Evolutionary conservation across 2,329 filamentous ascomycete species (phyloP), one percentile per base, ranked within the genome.

Genomic region (Ophiocordyceps australis): DNA sequence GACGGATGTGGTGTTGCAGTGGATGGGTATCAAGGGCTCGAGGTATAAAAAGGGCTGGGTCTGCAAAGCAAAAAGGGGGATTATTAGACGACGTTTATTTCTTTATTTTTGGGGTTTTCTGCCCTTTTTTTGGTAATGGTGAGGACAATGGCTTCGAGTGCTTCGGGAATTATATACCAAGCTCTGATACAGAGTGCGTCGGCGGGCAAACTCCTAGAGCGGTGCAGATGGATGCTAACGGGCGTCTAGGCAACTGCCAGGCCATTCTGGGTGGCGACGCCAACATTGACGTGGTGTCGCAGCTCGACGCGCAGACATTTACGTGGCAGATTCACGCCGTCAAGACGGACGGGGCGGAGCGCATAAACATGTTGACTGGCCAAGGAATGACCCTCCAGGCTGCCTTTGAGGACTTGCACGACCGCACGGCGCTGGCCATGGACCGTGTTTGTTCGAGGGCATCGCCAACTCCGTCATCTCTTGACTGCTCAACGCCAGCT

Each of bases 351-450:
- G 26, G 23, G 11, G 37, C 38, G 23, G 33, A 34, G 17, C 44
- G 45, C 9, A 35, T 36, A 15, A 39, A 35, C 12, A 31, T 49
- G 10, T 34, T 56, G 17, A 29, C 20, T 21, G 28, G 20, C 8
- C 44, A 43, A n/a, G 49, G 45, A 13, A 34, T 42, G 11, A 41
- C 44, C 11, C 29, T 42, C 7, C 28, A 41, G 14, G 41, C 42
- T 4, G 52, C 52, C 8, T 35, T 57, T 5, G 42, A 48, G 26
- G 30, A 39, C 11, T 47, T 57, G n/a, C 47, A 54, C 30, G 30
- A 35, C 23, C 48, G 44, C 31, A 50, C 51, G 8, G 50, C 52
- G n/a, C 46, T 49, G 22, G 47, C 45, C n/a, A 45, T 52, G 22
- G 33, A 42, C 29, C 31, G n/a, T n/a, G n/a, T n/a, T n/a, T n/a